Evolutionary conservation across 2,329 filamentous ascomycete species (phyloP), one percentile per base, ranked within the genome.

Genomic region (Aureobasidium melanogenum): DNA sequence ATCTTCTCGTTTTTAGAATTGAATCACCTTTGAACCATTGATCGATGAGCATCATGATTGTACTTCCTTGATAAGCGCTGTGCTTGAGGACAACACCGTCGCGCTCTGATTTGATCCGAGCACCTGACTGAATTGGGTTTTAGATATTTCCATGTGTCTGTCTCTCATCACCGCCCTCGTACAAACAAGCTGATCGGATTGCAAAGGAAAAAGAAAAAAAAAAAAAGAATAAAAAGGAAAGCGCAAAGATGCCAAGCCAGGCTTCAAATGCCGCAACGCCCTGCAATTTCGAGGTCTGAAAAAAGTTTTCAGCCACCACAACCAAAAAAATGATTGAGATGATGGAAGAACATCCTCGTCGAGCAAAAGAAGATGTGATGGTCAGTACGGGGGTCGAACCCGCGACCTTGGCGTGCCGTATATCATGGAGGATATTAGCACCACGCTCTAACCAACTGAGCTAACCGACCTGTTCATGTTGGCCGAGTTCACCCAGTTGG

Each of bases 381-480:
- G 46, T 50, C 46, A 50, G 46, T 50, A 50, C 46, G 46, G 46
- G 44, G 46, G 47, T 50, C 47, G 47, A 50, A 50, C 47, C 47
- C 47, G 47, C 47, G 47, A 50, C 47, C 47, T 50, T 50, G 47
- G 47, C 47, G 47, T 50, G 30, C 47, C 47, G 17, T 34, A n/a
- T 50, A 50, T 50, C 30, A n/a, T n/a, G 28, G 28, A 8, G 4
- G 19, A 51, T 51, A 51, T 51, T 51, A 51, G 48, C 48, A 51
- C 48, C 48, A 51, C 48, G 48, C 48, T 51, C 48, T 51, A 51
- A 51, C 48, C 48, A 51, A 51, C 48, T 51, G 48, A 51, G 48
- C 48, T 51, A 51, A 51, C 48, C 48, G 48, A 51, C 48, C 48
- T 14, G 46, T 34, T 34, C 7, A 36, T 36, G 14, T 5, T 5